Base-by-base conservation (phyloP, 2,329 filamentous ascomycete species). In the Arachnomyces sp. region DNA sequence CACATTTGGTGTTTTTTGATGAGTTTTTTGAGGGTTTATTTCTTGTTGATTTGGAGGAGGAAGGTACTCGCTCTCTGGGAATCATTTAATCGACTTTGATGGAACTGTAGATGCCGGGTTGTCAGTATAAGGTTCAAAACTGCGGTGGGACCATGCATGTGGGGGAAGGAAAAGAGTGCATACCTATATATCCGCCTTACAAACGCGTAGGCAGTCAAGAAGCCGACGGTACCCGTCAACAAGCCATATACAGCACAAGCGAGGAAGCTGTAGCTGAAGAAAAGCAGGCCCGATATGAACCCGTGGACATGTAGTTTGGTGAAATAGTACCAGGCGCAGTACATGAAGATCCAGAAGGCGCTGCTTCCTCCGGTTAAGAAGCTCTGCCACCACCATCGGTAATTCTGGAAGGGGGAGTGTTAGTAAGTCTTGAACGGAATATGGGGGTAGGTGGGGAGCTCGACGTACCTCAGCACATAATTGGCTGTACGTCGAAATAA, bases 351-450 rank as follows among this genome's bases (percentile, higher is more conserved):
- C 85, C 86, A 94, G 44, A 86, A 61, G 5, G 82, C 77, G 50
- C 81, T 86, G 50, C 81, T 78, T 35, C 81, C 82, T 33, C 87
- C 87, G 7, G 88, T 76, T 36, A 85, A 64, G 66, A 94, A 92
- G 38, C 82, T 86, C 59, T 85, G 83, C 86, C 86, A 93, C 84
- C 84, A 92, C 87, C 87, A 94, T 59, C 86, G 76, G 63, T 92
- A 82, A 61, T 93, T 88, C 73, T 77, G 12, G n/a, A 16, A 38
- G 31, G 33, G 34, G 16, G 42, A 20, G 1, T 32, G 15, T 31
- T 33, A 43, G 36, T 7, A 17, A 36, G 14, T 30, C 13, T 44
- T 13, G 40, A 43, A 15, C 31, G 18, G 6, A 20, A 13, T 18
- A 28, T 17, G 25, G 20, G 13, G 12, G 28, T 15, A 25, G 12